Evolutionary conservation across 1,139 yeast genomes (phyloP), one percentile per base, ranked within the genome.

Genomic region (Debaryomycetaceae sp.): DNA sequence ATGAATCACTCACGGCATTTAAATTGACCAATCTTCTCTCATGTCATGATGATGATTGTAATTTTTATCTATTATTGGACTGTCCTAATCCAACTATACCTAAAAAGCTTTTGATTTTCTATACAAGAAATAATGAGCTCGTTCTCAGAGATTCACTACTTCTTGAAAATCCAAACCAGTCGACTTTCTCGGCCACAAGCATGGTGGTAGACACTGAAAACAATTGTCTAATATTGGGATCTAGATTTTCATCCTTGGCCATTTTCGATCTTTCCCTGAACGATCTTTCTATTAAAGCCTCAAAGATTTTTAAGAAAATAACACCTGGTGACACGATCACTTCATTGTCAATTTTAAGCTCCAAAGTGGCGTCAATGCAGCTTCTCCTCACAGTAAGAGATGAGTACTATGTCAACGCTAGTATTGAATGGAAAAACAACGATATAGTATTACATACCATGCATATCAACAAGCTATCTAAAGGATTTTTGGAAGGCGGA

Each of bases 401-500:
- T 59, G 89, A 91, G 0, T 70, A 66, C 18, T 85, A 81, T 50
- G 61, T 75, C 53, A 56, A 61, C 36, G 50, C 67, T 6, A 51
- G 57, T 30, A 34, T 62, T 15, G 40, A 56, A n/a, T 44, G 43
- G 24, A 45, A 48, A 5, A 30, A 44, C 4, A 40, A 45, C 2
- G 45, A 36, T 3, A 52, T 61, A 17, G 17, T 42, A 0, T 42
- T 67, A n/a, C 52, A 58, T 3, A 61, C 76, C 6, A 51, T 78
- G 1, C 87, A 78, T 39, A 72, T 79, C 30, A 87, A 86, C 56
- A 81, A 80, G 52, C 61, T 85, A 2, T 74, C 86, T 22, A 76
- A 81, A 46, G 96, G 97, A 0, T 83, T 83, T 44, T 63, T 91
- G 5, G 97, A 89, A 61, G 96, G 96, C 4, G 79, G 81, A 0